A percentile compares a stretch with the other conserved stretches of the same genome.
Evolutionary conservation across 768 basidiomycete genomes (phyloP).

Genomic region (Psilocybe sp.): DNA sequence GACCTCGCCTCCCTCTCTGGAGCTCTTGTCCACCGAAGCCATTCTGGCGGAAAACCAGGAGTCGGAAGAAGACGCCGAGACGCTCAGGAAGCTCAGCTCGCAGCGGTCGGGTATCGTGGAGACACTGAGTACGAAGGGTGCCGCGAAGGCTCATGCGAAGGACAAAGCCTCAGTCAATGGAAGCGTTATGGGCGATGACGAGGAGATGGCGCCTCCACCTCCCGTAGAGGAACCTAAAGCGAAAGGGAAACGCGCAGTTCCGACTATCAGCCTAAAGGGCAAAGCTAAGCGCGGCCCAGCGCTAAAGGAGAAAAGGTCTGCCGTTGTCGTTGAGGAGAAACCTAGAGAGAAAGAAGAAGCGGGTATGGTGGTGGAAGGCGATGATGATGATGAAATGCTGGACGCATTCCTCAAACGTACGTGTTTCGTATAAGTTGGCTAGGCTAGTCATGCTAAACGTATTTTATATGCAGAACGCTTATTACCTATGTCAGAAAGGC

Average conservation of each 20-base stretch:
- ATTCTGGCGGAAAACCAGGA: slow-evolving; percentile 44
- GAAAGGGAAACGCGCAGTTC: slow-evolving; percentile 18
- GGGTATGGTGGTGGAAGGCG: slow-evolving; percentile 9
- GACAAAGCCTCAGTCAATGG: slow-evolving; percentile 17
- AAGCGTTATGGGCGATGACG: slow-evolving; percentile 21
- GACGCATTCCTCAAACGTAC: slow-evolving; percentile 21
- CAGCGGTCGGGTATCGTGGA: slow-evolving; percentile 37
- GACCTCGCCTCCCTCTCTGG: slow-evolving; percentile 33
- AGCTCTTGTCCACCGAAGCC: slow-evolving; percentile 37
- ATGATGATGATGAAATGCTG: slow-evolving; percentile 20
- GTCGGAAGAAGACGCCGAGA: slow-evolving; percentile 36
- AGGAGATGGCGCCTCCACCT: slow-evolving; percentile 9
- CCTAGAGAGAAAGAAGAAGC: slow-evolving; percentile 9
- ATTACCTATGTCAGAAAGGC: not conserved
- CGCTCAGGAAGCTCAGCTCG: slow-evolving; percentile 35
- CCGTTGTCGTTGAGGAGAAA: slow-evolving; percentile 11
- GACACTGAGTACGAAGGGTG: slow-evolving; percentile 19
- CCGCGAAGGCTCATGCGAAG: slow-evolving; percentile 8
- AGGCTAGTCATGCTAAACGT: not conserved
- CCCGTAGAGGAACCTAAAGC: slow-evolving; percentile 16
- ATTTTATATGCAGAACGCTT: slow-evolving; percentile 9
- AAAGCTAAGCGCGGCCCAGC: slow-evolving; percentile 22
- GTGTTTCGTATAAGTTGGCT: slow-evolving; percentile 1
- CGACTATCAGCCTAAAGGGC: slow-evolving; percentile 14
- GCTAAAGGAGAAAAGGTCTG: slow-evolving; percentile 19